These are phyloP conservation scores for Botrytis fabae DNA, from an alignment of 2,329 filamentous ascomycete genomes.

Conservation along the genomic window DNA sequence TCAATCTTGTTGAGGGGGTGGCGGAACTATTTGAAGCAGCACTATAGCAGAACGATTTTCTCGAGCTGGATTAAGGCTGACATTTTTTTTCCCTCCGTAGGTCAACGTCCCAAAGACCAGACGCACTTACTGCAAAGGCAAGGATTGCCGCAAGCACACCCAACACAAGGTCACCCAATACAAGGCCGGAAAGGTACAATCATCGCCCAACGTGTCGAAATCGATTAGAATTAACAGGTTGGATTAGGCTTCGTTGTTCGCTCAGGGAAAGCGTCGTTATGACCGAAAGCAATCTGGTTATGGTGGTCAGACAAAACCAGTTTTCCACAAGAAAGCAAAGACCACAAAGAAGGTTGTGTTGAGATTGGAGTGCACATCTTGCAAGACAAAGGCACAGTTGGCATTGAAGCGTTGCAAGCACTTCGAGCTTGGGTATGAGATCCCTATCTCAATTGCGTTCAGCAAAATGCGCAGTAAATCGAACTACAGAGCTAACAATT, in stretches of 20 bases:
- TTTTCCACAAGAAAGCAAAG: conserved; percentile 99
- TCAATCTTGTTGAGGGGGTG: neutral
- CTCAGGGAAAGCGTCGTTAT: conserved; percentile 99
- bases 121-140: conserved; percentile 97
- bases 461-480: neutral
- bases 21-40: neutral
- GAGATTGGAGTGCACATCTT: conserved; percentile 93
- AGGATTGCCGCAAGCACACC: conserved; percentile 88
- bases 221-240: conserved; percentile 22
- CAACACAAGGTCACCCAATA: conserved; percentile 95
- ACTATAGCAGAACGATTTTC: neutral
- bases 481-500: conserved; percentile 14
- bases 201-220: conserved; percentile 29
- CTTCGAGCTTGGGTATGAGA: conserved; percentile 95
- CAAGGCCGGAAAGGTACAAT: conserved; percentile 83
- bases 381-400: conserved; percentile 98
- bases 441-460: neutral
- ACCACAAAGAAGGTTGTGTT: conserved; percentile 99
- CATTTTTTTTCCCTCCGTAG: conserved; percentile 42
- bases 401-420: conserved; percentile 99
- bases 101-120: conserved; percentile 99
- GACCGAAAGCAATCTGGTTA: conserved; percentile 99
- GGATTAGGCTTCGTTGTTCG: conserved; percentile 77
- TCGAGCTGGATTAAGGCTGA: conserved; percentile 14
- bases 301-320: conserved; percentile 99